These are phyloP conservation scores for Eurotiales sp. DNA, from an alignment of 2,329 filamentous ascomycete species.

Conservation along the genomic window DNA sequence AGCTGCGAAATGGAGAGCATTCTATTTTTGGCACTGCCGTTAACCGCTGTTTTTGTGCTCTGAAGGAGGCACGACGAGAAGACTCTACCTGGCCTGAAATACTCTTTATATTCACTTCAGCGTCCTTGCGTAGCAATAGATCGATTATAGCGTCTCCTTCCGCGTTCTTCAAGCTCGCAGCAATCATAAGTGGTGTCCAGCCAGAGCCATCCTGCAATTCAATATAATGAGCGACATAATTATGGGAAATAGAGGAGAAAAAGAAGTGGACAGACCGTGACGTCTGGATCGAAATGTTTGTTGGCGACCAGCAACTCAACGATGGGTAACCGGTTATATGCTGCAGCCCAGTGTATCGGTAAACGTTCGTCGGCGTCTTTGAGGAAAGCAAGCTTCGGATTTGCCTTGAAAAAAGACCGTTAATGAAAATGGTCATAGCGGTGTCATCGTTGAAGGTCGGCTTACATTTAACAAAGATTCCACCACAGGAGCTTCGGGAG, in stretches of 20 bases:
- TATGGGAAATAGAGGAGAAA: neutral
- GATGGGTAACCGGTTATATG: constrained; percentile 74
- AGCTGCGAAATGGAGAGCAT: constrained; percentile 83
- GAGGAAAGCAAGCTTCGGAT: constrained; percentile 70
- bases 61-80: neutral
- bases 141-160: constrained; percentile 45
- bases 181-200: constrained; percentile 51
- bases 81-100: constrained; percentile 38
- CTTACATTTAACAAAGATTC: constrained; percentile 70
- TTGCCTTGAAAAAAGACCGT: constrained; percentile 52
- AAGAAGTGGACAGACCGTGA: constrained; percentile 52
- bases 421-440: constrained; percentile 4
- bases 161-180: constrained; percentile 43
- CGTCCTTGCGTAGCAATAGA: constrained; percentile 44
- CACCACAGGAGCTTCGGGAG: constrained; percentile 58
- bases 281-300: constrained; percentile 78
- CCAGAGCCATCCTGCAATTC: constrained; percentile 41
- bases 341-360: constrained; percentile 90
- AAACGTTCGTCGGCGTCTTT: constrained; percentile 83
- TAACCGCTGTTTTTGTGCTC: neutral
- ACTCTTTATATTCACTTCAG: constrained; percentile 44
- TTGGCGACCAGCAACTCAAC: constrained; percentile 66
- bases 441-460: constrained; percentile 5
- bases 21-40: constrained; percentile 47
- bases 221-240: neutral